Evolutionary conservation across 768 basidiomycete species (phyloP).

Genomic region (Naganishia antarctica): DNA sequence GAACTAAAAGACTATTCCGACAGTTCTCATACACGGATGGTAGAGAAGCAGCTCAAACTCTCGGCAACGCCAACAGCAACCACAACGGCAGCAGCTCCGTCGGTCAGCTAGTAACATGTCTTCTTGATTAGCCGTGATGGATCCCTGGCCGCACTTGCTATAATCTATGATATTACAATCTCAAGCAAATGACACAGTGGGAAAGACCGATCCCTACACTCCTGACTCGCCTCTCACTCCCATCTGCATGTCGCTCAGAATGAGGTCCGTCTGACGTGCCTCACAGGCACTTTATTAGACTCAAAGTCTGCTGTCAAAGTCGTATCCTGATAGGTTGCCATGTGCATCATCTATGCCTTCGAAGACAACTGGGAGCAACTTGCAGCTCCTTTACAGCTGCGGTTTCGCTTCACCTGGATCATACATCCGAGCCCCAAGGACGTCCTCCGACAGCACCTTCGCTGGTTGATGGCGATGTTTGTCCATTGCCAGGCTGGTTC

Average conservation of each 20-base stretch:
- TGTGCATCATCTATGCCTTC: too few relatives aligned
- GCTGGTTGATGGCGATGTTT: not conserved
- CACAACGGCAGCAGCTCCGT: not conserved
- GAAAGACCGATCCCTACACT: too few relatives aligned
- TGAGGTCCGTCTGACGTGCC: too few relatives aligned
- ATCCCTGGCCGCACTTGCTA: not conserved
- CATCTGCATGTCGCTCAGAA: too few relatives aligned
- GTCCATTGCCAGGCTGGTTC: not conserved
- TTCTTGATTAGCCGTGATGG: not conserved
- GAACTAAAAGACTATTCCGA: too few relatives aligned
- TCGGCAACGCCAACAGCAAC: slow-evolving; percentile 16
- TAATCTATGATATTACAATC: too few relatives aligned
- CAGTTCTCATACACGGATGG: slow-evolving; percentile 21
- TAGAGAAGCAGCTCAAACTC: slow-evolving; percentile 19
- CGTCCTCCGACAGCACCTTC: not conserved
- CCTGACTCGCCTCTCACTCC: too few relatives aligned
- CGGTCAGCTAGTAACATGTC: not conserved
- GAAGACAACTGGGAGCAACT: too few relatives aligned
- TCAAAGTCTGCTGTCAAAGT: too few relatives aligned
- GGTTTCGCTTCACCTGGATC: slow-evolving; percentile 4
- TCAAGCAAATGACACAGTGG: too few relatives aligned
- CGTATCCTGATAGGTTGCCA: too few relatives aligned
- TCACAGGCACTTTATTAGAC: too few relatives aligned
- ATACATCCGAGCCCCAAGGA: not conserved
- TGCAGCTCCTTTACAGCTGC: not conserved